A percentile compares a stretch with the other conserved stretches of the same genome.
phyloP scores from a whole-genome alignment of 1,284 basidiomycete species.

The Phylloporus gajari region DNA sequence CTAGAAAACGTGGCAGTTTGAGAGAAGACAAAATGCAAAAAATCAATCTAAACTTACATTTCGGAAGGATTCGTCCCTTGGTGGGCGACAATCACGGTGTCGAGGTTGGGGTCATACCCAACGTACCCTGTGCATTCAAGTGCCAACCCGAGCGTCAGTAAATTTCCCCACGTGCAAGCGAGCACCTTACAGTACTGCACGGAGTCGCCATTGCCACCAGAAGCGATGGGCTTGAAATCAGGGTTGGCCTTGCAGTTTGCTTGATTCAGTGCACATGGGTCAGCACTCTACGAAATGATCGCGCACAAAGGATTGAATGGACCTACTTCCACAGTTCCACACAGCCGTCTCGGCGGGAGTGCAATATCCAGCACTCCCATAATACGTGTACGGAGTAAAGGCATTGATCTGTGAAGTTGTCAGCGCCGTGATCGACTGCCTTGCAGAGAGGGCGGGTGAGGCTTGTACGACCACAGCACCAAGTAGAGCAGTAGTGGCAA shows the following conservation, averaged over 20 bases:
- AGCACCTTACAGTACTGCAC: conserved; percentile 60
- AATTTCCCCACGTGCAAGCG: background rate
- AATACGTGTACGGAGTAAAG: conserved; percentile 66
- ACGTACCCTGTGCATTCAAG: conserved; percentile 48
- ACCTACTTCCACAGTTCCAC: conserved; percentile 71
- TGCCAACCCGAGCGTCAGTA: background rate
- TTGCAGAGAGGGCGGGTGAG: conserved; percentile 38
- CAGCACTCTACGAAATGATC: background rate
- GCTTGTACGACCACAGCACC: conserved; percentile 27
- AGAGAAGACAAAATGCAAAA: background rate
- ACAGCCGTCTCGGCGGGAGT: conserved; percentile 52
- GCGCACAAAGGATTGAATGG: background rate
- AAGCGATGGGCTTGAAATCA: conserved; percentile 65
- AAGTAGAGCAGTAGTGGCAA: conserved; percentile 30
- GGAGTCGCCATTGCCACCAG: conserved; percentile 66
- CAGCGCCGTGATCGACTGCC: conserved; percentile 55
- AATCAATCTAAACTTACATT: conserved; percentile 35
- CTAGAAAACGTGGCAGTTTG: conserved; percentile 41
- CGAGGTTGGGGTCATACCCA: conserved; percentile 47
- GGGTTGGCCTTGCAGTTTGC: conserved; percentile 68
- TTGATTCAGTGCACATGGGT: conserved; percentile 30
- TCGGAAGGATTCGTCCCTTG: conserved; percentile 48
- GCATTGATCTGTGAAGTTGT: conserved; percentile 53
- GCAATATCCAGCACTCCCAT: conserved; percentile 69
- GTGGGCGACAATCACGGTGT: conserved; percentile 49